Conservation (phyloP, 345 rosid genomes). For the Iberis pinnata region DNA sequence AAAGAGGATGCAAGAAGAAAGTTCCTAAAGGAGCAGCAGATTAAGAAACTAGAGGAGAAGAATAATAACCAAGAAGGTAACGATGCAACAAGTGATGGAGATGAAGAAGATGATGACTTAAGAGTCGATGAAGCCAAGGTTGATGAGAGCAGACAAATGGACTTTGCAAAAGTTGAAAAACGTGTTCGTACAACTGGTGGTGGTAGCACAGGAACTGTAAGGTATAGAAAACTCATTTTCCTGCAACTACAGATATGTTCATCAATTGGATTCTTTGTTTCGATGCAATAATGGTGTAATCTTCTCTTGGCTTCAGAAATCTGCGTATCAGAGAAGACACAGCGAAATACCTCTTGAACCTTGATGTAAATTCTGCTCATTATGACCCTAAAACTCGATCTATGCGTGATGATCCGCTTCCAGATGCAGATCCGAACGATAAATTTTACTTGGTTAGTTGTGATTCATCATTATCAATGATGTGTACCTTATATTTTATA, state of each 20-base stretch:
- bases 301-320: conserved; percentile 34
- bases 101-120: conserved; percentile 43
- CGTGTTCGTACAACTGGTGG: conserved; percentile 98
- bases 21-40: conserved; percentile 64
- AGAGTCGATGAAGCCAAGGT: conserved; percentile 72
- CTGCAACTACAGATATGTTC: not conserved
- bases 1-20: conserved; percentile 72
- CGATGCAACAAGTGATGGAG: conserved; percentile 51
- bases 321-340: conserved; percentile 77
- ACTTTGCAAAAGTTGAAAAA: conserved; percentile 93
- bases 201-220: conserved; percentile 97
- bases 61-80: conserved; percentile 43
- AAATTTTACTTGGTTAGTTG: conserved; percentile 52
- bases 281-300: conserved; percentile 8
- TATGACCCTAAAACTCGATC: conserved; percentile 75
- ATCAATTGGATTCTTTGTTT: not conserved
- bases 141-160: conserved; percentile 79
- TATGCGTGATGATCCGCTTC: conserved; percentile 81
- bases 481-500: not conserved
- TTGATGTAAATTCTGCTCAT: conserved; percentile 66
- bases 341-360: conserved; percentile 66
- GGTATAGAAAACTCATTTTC: conserved; percentile 31
- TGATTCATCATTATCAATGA: not conserved
- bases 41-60: conserved; percentile 77
- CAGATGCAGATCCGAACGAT: conserved; percentile 67